Percentiles rank a stretch among this genome's conserved stretches.
These are phyloP conservation scores for Penicillium vulpinum DNA, from an alignment of 2,329 filamentous ascomycete genomes.

Conservation along the genomic window DNA sequence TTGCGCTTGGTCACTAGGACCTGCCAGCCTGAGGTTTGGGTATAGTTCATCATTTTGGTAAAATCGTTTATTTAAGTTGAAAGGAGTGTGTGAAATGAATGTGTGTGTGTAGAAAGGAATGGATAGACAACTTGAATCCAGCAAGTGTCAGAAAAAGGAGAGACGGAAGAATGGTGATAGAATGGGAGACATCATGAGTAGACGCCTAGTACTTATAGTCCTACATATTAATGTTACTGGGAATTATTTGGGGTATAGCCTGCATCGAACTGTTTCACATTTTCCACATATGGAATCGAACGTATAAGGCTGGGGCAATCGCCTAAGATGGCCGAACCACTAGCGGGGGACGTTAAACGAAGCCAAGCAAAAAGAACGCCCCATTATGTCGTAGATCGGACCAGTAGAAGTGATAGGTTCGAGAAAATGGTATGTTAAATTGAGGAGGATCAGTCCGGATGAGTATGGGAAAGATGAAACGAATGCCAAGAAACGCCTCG, in stretches of 20 bases:
- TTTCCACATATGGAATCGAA: neutral
- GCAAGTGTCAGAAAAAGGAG: conserved; percentile 10
- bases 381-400: neutral
- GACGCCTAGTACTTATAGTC: neutral
- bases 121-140: conserved; percentile 11
- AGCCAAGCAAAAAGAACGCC: neutral
- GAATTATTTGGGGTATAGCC: neutral
- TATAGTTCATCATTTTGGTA: neutral
- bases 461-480: conserved; percentile 3
- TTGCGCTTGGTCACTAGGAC: neutral
- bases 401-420: neutral
- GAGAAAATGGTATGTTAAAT: neutral
- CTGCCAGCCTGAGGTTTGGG: neutral
- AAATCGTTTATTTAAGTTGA: neutral
- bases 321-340: neutral
- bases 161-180: neutral
- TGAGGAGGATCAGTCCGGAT: neutral
- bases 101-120: conserved; percentile 1
- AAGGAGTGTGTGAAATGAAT: conserved; percentile 7
- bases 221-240: neutral
- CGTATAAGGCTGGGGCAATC: neutral
- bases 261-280: conserved; percentile 1
- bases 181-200: neutral
- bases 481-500: conserved; percentile 8
- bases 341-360: neutral